Evolutionary conservation across 2,329 filamentous ascomycete species (phyloP).

Genomic region (Chaetothyriales sp.): DNA sequence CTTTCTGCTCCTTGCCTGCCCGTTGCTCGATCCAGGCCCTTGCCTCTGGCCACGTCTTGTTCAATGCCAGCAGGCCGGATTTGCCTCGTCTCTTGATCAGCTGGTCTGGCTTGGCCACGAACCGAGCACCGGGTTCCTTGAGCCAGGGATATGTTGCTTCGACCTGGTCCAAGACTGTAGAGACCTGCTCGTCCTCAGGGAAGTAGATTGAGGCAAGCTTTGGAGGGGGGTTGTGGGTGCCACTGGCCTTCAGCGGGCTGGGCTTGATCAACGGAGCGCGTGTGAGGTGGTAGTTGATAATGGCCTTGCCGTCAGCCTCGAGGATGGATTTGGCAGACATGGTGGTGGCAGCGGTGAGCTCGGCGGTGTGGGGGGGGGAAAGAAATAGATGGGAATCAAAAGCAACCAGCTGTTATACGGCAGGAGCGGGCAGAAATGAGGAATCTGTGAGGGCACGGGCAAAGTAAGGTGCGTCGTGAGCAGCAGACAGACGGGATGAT

Average conservation of each 20-base stretch:
- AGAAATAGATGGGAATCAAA: slow-evolving; percentile 9
- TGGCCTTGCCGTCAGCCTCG: slow-evolving; percentile 99
- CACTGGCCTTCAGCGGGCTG: slow-evolving; percentile 67
- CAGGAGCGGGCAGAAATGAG: slow-evolving; percentile 1
- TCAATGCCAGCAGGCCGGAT: slow-evolving; percentile 88
- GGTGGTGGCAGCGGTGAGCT: slow-evolving; percentile 24
- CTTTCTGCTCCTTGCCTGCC: slow-evolving; percentile 80
- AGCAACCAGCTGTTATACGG: slow-evolving; percentile 8
- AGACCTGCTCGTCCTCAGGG: slow-evolving; percentile 69
- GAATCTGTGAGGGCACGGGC: slow-evolving; percentile 1
- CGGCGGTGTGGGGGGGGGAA: slow-evolving; percentile 2
- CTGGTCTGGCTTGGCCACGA: slow-evolving; percentile 98
- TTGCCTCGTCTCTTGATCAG: slow-evolving; percentile 99
- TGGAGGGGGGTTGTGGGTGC: slow-evolving; percentile 82
- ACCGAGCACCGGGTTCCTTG: slow-evolving; percentile 65
- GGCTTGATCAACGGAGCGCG: slow-evolving; percentile 95
- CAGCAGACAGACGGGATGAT: not conserved
- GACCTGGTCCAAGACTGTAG: slow-evolving; percentile 79
- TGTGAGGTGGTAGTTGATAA: slow-evolving; percentile 99
- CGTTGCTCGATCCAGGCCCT: slow-evolving; percentile 86
- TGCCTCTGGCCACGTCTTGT: slow-evolving; percentile 93
- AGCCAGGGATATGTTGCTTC: slow-evolving; percentile 97
- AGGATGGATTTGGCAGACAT: slow-evolving; percentile 96
- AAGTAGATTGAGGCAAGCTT: slow-evolving; percentile 89
- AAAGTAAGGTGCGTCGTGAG: not conserved